Evolutionary conservation across 148 eudicot species (phyloP).

Genomic region (Diospyros lotus): DNA sequence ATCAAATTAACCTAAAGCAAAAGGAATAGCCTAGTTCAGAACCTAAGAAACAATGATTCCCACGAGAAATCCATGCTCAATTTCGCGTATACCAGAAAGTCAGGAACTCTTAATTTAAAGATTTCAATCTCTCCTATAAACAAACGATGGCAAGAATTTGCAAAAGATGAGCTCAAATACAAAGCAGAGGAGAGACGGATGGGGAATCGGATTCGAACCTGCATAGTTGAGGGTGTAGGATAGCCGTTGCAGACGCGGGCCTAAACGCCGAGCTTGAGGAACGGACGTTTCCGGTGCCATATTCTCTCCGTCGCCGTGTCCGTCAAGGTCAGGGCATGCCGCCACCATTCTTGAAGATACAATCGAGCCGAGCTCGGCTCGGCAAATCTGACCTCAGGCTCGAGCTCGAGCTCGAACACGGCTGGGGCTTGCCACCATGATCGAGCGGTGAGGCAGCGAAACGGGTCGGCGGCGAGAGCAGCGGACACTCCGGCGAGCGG

Average conservation of each 20-base stretch:
- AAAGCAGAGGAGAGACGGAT: neutral
- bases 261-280: slow-evolving; percentile 72
- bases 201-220: too few species aligned
- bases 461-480: too few species aligned
- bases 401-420: too few species aligned
- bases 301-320: slow-evolving; percentile 65
- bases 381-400: too few species aligned
- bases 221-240: neutral
- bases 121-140: neutral
- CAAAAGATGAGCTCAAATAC: neutral
- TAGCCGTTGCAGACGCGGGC: slow-evolving; percentile 83
- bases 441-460: too few species aligned
- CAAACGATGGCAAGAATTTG: neutral
- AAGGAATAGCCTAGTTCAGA: too few species aligned
- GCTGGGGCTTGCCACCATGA: too few species aligned
- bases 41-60: too few species aligned
- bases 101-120: neutral
- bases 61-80: neutral
- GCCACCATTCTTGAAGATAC: neutral
- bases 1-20: too few species aligned
- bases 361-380: too few species aligned
- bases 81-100: neutral
- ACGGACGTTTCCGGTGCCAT: slow-evolving; percentile 21
- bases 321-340: slow-evolving; percentile 52
- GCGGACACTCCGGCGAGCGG: too few species aligned